A percentile compares a stretch with the other conserved stretches of the same genome.
Evolutionary conservation across 371 early-diverging fungal species (phyloP).

Genomic region (Mucor ambiguus): DNA sequence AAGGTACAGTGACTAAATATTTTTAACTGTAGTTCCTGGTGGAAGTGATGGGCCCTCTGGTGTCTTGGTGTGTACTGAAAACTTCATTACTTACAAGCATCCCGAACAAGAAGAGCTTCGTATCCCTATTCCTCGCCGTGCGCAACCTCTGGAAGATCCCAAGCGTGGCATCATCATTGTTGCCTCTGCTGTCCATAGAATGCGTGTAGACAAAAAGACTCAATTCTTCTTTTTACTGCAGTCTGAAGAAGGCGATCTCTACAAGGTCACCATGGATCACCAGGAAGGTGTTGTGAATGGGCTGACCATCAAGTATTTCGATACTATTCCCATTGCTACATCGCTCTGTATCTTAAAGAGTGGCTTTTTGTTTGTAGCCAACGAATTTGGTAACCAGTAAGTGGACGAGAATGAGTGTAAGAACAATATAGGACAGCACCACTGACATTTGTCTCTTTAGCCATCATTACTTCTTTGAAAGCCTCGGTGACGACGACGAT

Average conservation of each 20-base stretch:
- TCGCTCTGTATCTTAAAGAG: slow-evolving; percentile 87
- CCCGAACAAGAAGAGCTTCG: slow-evolving; percentile 68
- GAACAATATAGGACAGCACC: neutral
- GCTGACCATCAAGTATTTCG: slow-evolving; percentile 91
- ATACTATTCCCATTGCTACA: slow-evolving; percentile 85
- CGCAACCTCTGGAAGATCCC: slow-evolving; percentile 67
- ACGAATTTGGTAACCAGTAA: slow-evolving; percentile 92
- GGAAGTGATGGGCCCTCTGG: slow-evolving; percentile 97
- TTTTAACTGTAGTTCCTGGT: slow-evolving; percentile 72
- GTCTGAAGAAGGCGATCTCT: slow-evolving; percentile 94
- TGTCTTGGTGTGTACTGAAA: slow-evolving; percentile 93
- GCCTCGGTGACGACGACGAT: slow-evolving; percentile 89
- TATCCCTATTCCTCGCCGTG: slow-evolving; percentile 87
- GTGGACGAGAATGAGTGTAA: slow-evolving; percentile 10
- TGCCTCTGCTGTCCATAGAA: slow-evolving; percentile 84
- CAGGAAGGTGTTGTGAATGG: slow-evolving; percentile 65
- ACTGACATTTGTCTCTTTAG: slow-evolving; percentile 33
- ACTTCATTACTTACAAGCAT: slow-evolving; percentile 87
- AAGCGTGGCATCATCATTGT: slow-evolving; percentile 78
- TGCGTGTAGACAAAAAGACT: slow-evolving; percentile 81
- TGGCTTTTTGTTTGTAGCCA: slow-evolving; percentile 92
- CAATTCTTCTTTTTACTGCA: slow-evolving; percentile 92
- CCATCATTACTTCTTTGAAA: slow-evolving; percentile 89
- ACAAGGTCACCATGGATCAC: slow-evolving; percentile 90
- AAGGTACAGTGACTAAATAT: neutral